Evolutionary conservation across 176 grass and related monocot genomes (phyloP).

Genomic region (Elaeis guineensis): DNA sequence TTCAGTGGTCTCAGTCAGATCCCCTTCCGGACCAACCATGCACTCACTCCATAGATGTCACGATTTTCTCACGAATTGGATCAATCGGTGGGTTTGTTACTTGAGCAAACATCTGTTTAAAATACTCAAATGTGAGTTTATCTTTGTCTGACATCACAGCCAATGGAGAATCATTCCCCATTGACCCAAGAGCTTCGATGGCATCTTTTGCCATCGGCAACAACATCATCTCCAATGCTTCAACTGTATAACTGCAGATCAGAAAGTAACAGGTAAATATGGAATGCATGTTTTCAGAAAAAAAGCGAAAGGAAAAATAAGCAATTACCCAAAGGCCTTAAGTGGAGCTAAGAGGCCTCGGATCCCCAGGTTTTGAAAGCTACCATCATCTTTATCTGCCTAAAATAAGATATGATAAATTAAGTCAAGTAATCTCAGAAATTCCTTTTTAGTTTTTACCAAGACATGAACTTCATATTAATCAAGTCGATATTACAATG

Average conservation of each 20-base stretch:
- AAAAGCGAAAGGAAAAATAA: no score
- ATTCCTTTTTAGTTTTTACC: no score
- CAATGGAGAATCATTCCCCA: conserved; percentile 93
- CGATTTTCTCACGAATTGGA: conserved; percentile 94
- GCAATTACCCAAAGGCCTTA: conserved; percentile 68
- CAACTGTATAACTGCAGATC: conserved; percentile 67
- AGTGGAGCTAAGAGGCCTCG: conserved; percentile 67
- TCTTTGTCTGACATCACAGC: conserved; percentile 97
- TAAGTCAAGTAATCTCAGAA: no score
- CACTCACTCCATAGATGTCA: conserved; percentile 99
- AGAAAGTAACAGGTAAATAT: no score
- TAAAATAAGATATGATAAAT: background rate
- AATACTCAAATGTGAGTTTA: conserved; percentile 92
- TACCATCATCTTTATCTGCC: conserved; percentile 24
- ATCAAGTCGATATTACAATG: no score
- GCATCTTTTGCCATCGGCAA: conserved; percentile 88
- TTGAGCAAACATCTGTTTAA: conserved; percentile 99
- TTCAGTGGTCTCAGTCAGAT: conserved; percentile 86
- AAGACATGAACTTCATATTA: no score
- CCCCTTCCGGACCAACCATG: conserved; percentile 94
- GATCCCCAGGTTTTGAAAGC: conserved; percentile 32
- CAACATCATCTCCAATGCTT: conserved; percentile 88
- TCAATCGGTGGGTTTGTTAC: conserved; percentile 98
- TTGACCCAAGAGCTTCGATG: conserved; percentile 79
- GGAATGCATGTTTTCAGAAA: no score